Conservation (phyloP, 78 protist genomes). For the Blattamonas nauphoetae region DNA sequence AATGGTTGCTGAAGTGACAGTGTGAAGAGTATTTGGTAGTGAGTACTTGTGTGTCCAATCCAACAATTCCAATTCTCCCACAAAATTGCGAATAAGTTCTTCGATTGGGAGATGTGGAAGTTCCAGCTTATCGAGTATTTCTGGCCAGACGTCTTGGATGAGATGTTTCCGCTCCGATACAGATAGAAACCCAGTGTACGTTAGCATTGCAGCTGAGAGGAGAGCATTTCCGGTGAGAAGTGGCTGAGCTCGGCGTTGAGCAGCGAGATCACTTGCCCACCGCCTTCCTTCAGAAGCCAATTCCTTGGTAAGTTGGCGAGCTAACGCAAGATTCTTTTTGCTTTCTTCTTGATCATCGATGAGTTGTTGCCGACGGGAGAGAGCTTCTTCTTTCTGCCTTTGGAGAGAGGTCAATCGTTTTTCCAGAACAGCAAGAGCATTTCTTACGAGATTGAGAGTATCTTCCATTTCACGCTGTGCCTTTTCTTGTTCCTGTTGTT, state of each 20-base stretch:
- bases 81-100: neutral
- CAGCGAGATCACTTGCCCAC: neutral
- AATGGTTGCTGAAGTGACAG: neutral
- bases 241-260: neutral
- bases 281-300: neutral
- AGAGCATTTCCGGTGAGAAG: neutral
- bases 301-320: neutral
- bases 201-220: neutral
- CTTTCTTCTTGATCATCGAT: neutral
- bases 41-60: neutral
- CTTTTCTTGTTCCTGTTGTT: neutral
- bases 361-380: neutral
- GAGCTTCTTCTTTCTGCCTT: neutral
- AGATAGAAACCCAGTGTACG: neutral
- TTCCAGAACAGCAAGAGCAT: neutral
- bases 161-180: neutral
- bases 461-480: neutral
- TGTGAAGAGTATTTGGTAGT: neutral
- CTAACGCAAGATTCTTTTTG: neutral
- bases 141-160: neutral
- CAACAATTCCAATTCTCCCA: neutral
- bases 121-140: neutral
- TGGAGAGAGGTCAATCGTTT: neutral
- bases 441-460: neutral
- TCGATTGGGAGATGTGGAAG: neutral